Evolutionary conservation across 2,329 filamentous ascomycete species (phyloP), one percentile per base, ranked within the genome.

Genomic region (Tolypocladium nubicola): DNA sequence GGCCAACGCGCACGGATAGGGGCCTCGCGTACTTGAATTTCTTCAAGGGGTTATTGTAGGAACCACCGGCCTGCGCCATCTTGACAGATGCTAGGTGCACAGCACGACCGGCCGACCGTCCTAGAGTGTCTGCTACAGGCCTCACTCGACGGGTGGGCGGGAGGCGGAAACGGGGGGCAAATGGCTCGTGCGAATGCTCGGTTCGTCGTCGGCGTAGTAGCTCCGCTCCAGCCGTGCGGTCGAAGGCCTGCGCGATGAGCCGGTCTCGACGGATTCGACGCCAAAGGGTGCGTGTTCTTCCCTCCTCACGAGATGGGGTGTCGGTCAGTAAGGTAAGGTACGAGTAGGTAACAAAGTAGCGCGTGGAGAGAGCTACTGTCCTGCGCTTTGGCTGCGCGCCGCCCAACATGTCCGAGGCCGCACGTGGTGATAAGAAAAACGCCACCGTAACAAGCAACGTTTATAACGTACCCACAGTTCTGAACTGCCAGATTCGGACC

Each of bases 1-100:
- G 6, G 33, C 14, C 30, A 14, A 26, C 14, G 4, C 21, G 21
- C 2, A 16, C 4, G 9, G 13, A 16, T 21, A 26, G 10, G 13
- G 39, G 35, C 40, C 9, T 23, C 5, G 67, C 69, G 60, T 80
- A 97, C 92, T 99, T 99, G 88, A 97, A 99, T 77, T 99, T 99
- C 89, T 99, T 99, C 78, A 99, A 81, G 69, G 94, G 94, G 81
- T 97, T 97, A 75, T 95, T 97, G 82, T 97, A 99, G 63, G 89
- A 90, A 74, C 88, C 89, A 70, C 86, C 86, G 61, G 79, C 75
- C 76, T 90, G 85, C 74, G 92, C 89, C 92, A 96, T 96, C 72
- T 71, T 83, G 53, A 52, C 23, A 39, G 47, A 40, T 16, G 53
- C n/a, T 45, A 33, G 45, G 45, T 8, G 19, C 41, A 19, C n/a